Base-by-base conservation (phyloP, 1,139 yeast genomes). In the Debaryomycetaceae sp. region DNA sequence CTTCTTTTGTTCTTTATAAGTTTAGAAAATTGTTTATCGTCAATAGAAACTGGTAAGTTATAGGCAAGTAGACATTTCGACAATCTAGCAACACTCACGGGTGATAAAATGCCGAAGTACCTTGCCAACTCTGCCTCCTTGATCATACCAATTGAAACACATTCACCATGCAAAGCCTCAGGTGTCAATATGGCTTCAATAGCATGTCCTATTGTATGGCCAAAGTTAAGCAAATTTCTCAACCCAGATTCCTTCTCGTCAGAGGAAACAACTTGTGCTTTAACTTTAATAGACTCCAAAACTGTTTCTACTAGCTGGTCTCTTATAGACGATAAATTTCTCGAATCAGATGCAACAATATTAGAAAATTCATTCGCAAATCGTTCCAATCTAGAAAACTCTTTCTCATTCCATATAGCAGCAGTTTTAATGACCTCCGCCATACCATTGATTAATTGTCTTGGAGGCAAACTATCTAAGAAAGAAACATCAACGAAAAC, bases 351-450 rank as follows among this genome's bases (percentile, higher is more conserved):
- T 51, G 56, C 67, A 14, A 87, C 76, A 13, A 83, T 83, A 17
- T 75, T 68, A 43, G 87, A 72, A 57, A 92, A 91, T 17, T 66
- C 58, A 34, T 78, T 74, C 33, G 95, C 81, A 57, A 89, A 81
- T 29, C 73, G 65, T 63, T 94, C 99, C 45, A 94, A 76, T 49
- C 97, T 73, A 30, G 82, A 69, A 61, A 94, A 94, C 59, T 92
- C 98, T 0, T 61, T 71, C 51, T 87, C 96, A 59, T 91, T 84
- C 98, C 98, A 94, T 55, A 94, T 91, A 30, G 98, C 97, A 7
- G 98, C 98, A 8, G 98, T 94, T 68, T 92, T 94, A 52, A 94
- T 85, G 41, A 94, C 97, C 67, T 94, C 99, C 2, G 96, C 96
- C 92, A 94, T 92, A 47, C 99, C 99, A 58, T 94, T 94, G 55